Base-by-base conservation (phyloP, 768 basidiomycete species). In the Phanerodontia chrysosporium region DNA sequence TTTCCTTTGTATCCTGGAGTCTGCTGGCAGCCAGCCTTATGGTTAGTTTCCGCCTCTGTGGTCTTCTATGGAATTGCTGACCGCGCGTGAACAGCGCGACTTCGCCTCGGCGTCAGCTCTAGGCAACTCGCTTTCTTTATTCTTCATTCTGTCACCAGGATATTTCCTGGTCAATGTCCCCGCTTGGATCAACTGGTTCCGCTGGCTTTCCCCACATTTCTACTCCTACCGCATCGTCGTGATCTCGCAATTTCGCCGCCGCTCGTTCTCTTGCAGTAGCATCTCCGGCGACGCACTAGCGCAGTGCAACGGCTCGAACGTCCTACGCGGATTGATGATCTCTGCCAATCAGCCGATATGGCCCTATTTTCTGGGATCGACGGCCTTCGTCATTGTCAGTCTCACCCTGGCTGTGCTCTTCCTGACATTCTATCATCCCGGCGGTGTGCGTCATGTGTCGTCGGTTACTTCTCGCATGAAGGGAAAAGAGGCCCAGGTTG, bases 281-380 rank as follows among this genome's bases (percentile, higher is more conserved):
- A n/a, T 35, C 21, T 25, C 35, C 24, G 35, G 32, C 32, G 24
- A 10, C 18, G 53, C 32, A 12, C 29, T 24, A 2, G 53, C 24
- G 9, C 53, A 36, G 22, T 54, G 53, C 53, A 16, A 10, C 9
- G 78, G 78, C 2, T 67, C 74, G 52, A 72, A 74, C 53, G 75
- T 78, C 10, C 60, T 80, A 6, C 59, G 62, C 14, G 70, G 74
- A 2, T 62, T 80, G 13, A 60, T 64, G 3, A 70, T 80, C 54
- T 57, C 61, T 21, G 58, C 62, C 32, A 49, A 48, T 25, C 64
- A 65, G 1, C 68, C 72, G 6, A 60, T 69, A 42, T 65, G 65
- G 57, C 65, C 62, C 2, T 61, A 61, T 44, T 61, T 68, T 22
- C 63, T 62, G 13, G 68, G 66, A 13, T 56, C 63, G 46, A 45